Evolutionary conservation across 768 basidiomycete species (phyloP).

Genomic region (Trametes punicea): DNA sequence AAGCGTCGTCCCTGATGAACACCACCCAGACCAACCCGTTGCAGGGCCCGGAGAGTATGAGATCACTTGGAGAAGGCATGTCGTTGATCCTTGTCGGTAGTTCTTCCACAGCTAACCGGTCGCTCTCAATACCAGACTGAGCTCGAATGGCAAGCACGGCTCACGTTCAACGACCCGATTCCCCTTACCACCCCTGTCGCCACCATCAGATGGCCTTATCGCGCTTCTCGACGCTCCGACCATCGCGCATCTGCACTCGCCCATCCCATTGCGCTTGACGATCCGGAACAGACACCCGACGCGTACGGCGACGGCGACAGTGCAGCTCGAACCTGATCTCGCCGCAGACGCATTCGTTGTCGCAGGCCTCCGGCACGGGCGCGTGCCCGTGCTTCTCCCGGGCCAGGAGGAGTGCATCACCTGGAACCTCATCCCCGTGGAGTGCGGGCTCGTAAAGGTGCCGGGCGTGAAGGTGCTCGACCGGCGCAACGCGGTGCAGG

Average conservation of each 20-base stretch:
- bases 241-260: slow-evolving; percentile 59
- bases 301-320: slow-evolving; percentile 64
- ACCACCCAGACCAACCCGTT: slow-evolving; percentile 35
- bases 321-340: slow-evolving; percentile 68
- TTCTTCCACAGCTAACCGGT: too few species aligned
- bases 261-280: slow-evolving; percentile 51
- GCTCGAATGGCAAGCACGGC: slow-evolving; percentile 42
- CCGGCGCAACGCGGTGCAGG: slow-evolving; percentile 40
- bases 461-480: slow-evolving; percentile 62
- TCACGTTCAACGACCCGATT: slow-evolving; percentile 47
- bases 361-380: slow-evolving; percentile 65
- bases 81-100: not conserved
- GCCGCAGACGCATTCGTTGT: slow-evolving; percentile 73
- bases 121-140: slow-evolving; percentile 37
- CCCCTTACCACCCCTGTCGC: slow-evolving; percentile 57
- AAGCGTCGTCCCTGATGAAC: slow-evolving; percentile 41
- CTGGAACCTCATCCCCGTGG: slow-evolving; percentile 72
- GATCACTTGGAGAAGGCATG: slow-evolving; percentile 63
- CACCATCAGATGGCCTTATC: slow-evolving; percentile 59
- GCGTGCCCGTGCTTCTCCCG: slow-evolving; percentile 70
- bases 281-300: slow-evolving; percentile 64
- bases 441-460: slow-evolving; percentile 63
- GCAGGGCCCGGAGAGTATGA: slow-evolving; percentile 56
- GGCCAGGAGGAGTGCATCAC: slow-evolving; percentile 60
- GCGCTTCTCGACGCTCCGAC: slow-evolving; percentile 66